These are phyloP conservation scores for Mycena vulgaris DNA, from an alignment of 768 basidiomycete species.

Conservation along the genomic window DNA sequence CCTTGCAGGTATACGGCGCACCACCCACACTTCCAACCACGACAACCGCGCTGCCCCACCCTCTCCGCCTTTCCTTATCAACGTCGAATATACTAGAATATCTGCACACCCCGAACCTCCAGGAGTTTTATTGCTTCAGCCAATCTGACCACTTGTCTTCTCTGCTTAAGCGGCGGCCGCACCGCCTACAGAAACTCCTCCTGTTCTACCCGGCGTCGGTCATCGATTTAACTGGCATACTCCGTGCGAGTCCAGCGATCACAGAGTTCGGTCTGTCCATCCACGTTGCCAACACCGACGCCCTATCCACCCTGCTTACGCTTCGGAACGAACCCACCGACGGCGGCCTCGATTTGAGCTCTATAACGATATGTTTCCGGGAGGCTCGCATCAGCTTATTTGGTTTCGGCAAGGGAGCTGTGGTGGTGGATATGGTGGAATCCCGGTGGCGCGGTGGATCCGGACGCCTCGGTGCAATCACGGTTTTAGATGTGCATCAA, in stretches of 20 bases:
- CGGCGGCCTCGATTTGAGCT: not conserved
- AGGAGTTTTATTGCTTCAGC: not conserved
- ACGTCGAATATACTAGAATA: not conserved
- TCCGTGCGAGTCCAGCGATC: slow-evolving; percentile 2
- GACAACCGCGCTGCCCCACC: too few relatives aligned
- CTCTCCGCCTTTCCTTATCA: not conserved
- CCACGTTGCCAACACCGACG: not conserved
- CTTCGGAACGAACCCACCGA: slow-evolving; percentile 1
- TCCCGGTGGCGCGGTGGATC: slow-evolving; percentile 15
- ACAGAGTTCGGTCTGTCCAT: slow-evolving; percentile 8
- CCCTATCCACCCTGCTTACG: not conserved
- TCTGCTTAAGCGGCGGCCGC: not conserved
- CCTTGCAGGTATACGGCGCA: not conserved
- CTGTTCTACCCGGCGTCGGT: too few relatives aligned
- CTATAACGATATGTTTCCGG: not conserved
- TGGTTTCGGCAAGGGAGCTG: not conserved
- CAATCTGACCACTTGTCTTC: not conserved
- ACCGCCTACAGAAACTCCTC: not conserved
- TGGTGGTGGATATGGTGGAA: slow-evolving; percentile 2
- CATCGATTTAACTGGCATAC: too few relatives aligned
- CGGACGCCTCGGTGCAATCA: not conserved
- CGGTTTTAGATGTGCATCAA: not conserved
- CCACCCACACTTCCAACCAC: not conserved
- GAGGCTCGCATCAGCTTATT: not conserved
- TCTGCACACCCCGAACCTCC: not conserved